These are phyloP conservation scores for Boeremia exigua DNA, from an alignment of 2,329 filamentous ascomycete genomes.

Conservation along the genomic window DNA sequence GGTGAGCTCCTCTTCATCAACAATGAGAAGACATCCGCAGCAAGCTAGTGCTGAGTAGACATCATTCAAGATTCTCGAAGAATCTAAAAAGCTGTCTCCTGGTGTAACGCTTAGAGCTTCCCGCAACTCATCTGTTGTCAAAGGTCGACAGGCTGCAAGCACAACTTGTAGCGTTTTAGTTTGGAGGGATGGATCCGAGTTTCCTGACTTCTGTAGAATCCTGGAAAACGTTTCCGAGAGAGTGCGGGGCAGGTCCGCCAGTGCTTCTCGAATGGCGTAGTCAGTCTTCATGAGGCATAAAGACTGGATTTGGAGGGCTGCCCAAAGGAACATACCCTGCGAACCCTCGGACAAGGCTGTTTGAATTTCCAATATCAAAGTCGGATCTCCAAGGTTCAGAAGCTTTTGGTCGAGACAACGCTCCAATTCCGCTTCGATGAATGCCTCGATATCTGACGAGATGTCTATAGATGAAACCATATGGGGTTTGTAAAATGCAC, in stretches of 20 bases:
- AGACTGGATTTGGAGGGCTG: conserved; percentile 28
- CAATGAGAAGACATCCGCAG: conserved; percentile 31
- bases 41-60: conserved; percentile 23
- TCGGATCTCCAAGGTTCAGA: conserved; percentile 32
- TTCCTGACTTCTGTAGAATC: conserved; percentile 9
- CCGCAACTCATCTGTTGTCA: conserved; percentile 46
- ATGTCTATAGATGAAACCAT: conserved; percentile 29
- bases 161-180: conserved; percentile 44
- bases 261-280: conserved; percentile 39
- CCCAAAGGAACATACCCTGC: conserved; percentile 39
- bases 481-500: conserved; percentile 2
- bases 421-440: conserved; percentile 35
- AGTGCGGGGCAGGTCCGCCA: conserved; percentile 24
- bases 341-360: conserved; percentile 28
- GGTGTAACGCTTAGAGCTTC: conserved; percentile 50
- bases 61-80: conserved; percentile 24
- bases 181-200: conserved; percentile 17
- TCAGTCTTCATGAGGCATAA: conserved; percentile 48
- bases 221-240: conserved; percentile 24
- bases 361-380: conserved; percentile 34
- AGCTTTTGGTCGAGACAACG: conserved; percentile 20
- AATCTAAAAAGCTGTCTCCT: conserved; percentile 31
- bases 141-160: conserved; percentile 32
- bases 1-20: conserved; percentile 35
- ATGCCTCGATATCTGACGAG: conserved; percentile 29